Base-by-base conservation (phyloP, 2,329 filamentous ascomycete genomes). In the Zalaria sp. region DNA sequence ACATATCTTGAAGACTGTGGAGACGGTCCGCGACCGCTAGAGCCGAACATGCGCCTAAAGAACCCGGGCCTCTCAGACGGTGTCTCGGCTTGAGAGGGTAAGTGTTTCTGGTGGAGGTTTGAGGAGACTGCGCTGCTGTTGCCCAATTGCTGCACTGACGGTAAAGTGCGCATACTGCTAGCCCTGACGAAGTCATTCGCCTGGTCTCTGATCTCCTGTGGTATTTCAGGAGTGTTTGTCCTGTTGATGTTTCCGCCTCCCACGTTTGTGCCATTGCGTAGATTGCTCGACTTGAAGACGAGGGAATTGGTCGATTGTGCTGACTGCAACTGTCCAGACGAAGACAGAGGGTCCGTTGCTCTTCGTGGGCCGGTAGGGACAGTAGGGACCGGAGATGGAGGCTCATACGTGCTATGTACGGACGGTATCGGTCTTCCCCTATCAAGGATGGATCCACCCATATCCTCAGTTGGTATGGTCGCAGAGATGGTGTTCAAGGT, bases 41-140 rank as follows among this genome's bases (percentile, higher is more conserved):
- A 32, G 34, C 82, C 84, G 66, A 96, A 96, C 34, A 96, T 83
- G 48, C 89, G 78, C 52, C 86, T 79, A 67, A 96, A 96, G 67
- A 98, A 96, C 18, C 91, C 88, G 5, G 76, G 83, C 43, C 79
- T 77, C 54, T 85, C 80, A 56, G 51, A 50, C 6, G 48, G n/a
- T 7, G 10, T 39, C 37, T 35, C 41, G n/a, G 6, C 35, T 9
- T 46, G 50, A 34, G 50, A 52, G 7, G 47, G 44, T 11, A 34
- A 43, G 40, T 53, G 51, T 47, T 46, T 49, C 57, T 48, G 25
- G 49, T 65, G 47, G 55, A 65, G 47, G 61, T 60, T 46, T 57
- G 59, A 46, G 57, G 59, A 35, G 66, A 65, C 35, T 72, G 70
- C 48, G 71, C 70, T 38, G 73, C 68, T 10, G 70, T 68, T 38